phyloP scores from a whole-genome alignment of 306 rosid species.

The Mimosa bimucronata region DNA sequence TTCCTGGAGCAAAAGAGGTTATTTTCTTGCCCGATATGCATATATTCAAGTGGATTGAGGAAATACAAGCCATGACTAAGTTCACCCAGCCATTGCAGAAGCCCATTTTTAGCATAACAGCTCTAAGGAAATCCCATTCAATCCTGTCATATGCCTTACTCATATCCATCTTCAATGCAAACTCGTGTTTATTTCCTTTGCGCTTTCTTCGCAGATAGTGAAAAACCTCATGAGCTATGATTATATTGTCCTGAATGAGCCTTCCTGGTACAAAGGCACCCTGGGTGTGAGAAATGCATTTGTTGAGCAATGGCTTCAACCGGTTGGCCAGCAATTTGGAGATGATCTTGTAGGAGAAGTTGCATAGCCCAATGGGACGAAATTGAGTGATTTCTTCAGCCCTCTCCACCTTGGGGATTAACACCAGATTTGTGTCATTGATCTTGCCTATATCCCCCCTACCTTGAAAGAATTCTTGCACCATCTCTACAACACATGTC shows the following conservation, averaged over 20 bases:
- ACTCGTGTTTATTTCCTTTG: neutral
- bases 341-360: too few relatives aligned
- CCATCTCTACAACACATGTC: neutral
- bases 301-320: too few relatives aligned
- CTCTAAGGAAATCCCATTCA: neutral
- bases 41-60: neutral
- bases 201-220: too few relatives aligned
- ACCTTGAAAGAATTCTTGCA: neutral
- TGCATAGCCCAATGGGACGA: neutral
- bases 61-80: neutral
- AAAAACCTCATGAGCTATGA: too few relatives aligned
- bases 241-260: neutral
- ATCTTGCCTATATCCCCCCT: too few relatives aligned
- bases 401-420: neutral
- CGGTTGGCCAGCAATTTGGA: neutral
- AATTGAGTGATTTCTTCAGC: neutral
- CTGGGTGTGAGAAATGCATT: neutral
- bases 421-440: neutral
- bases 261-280: too few relatives aligned
- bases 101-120: too few relatives aligned
- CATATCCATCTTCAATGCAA: neutral
- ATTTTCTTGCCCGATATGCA: neutral
- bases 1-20: accelerated
- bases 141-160: neutral
- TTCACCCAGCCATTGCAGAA: too few relatives aligned